Conservation (phyloP, 345 rosid genomes). For the Salix exigua region DNA sequence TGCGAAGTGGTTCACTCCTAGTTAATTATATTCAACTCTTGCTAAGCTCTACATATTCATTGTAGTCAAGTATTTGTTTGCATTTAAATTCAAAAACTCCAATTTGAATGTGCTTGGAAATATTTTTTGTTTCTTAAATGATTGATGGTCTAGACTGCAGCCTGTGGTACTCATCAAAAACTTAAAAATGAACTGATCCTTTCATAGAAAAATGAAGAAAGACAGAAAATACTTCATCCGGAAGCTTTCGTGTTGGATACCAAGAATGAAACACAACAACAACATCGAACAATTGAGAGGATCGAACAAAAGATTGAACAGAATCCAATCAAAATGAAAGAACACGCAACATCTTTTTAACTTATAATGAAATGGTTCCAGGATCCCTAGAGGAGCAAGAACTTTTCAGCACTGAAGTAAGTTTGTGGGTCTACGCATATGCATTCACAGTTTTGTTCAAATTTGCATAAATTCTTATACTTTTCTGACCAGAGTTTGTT, state of each 20-base stretch:
- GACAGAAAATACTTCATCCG: slow-evolving; percentile 33
- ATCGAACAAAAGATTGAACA: slow-evolving; percentile 12
- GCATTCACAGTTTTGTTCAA: too few species aligned
- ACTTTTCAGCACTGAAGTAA: slow-evolving; percentile 43
- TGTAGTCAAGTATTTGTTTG: too few species aligned
- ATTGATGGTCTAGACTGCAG: background rate
- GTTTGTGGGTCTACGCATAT: too few species aligned
- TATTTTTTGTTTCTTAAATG: background rate
- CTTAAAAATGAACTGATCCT: too few species aligned
- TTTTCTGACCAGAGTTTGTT: too few species aligned
- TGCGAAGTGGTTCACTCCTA: too few species aligned
- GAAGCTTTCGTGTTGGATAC: slow-evolving; percentile 39
- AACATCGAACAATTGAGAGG: slow-evolving; percentile 29
- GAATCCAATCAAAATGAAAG: background rate
- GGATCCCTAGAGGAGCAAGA: slow-evolving; percentile 24
- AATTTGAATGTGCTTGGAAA: too few species aligned
- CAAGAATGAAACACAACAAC: slow-evolving; percentile 34
- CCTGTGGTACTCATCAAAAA: background rate
- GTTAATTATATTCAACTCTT: too few species aligned
- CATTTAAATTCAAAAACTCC: too few species aligned
- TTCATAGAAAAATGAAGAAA: slow-evolving; percentile 35
- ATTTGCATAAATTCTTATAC: too few species aligned
- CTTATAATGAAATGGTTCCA: slow-evolving; percentile 24
- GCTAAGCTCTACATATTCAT: too few species aligned
- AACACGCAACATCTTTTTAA: background rate